These are phyloP conservation scores for Panicum miliaceum DNA, from an alignment of 176 grass and related monocot genomes.

Conservation along the genomic window DNA sequence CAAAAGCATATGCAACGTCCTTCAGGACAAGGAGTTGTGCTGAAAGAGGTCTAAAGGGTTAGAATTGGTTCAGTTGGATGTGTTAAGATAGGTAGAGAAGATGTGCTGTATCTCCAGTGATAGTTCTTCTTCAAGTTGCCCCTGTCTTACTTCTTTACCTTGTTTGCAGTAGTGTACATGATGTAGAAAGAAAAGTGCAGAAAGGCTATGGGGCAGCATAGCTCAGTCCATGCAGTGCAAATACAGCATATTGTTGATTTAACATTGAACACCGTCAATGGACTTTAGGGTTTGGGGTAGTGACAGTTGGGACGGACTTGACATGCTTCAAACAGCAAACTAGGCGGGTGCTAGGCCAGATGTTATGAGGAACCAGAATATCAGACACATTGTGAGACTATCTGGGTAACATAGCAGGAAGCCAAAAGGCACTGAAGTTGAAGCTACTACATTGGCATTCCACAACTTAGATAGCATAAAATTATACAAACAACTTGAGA, in stretches of 20 bases:
- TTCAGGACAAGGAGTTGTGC: neutral
- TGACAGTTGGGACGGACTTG: neutral
- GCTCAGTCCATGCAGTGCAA: neutral
- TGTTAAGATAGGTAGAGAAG: neutral
- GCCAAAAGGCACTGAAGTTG: neutral
- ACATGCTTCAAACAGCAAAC: neutral
- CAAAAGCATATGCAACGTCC: slow-evolving; percentile 1
- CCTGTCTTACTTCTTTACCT: neutral
- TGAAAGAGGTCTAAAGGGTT: neutral
- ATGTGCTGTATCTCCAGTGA: neutral
- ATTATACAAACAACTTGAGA: neutral
- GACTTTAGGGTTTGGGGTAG: neutral
- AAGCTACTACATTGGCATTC: neutral
- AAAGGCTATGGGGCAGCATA: neutral
- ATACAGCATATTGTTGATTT: neutral
- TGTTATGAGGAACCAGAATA: neutral
- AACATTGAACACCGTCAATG: neutral
- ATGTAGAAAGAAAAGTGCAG: neutral
- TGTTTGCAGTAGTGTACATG: neutral
- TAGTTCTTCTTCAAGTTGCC: neutral
- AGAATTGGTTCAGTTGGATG: neutral
- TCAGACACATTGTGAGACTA: neutral
- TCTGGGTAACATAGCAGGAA: neutral
- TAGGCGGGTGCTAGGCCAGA: neutral
- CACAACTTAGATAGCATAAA: neutral